Percentiles rank a stretch among this genome's conserved stretches.
phyloP scores from a whole-genome alignment of 768 basidiomycete genomes.

The Pleurotus platypus region DNA sequence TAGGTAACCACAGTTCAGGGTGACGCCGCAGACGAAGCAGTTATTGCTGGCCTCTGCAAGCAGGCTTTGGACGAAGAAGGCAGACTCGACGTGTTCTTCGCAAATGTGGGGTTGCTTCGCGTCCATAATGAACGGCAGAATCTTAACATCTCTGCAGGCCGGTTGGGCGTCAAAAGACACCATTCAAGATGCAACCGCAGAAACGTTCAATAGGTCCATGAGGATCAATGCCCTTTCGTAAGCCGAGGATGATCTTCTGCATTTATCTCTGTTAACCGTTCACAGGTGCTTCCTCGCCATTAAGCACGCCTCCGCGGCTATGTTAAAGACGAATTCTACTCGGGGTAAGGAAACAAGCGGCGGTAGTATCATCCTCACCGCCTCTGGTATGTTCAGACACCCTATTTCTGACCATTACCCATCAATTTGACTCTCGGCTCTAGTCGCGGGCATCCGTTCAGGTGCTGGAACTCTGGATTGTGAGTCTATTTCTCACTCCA shows the following conservation, averaged over 20 bases:
- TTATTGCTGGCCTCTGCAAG: constrained; percentile 66
- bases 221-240: constrained; percentile 68
- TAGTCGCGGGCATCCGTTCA: constrained; percentile 79
- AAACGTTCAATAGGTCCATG: constrained; percentile 73
- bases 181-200: constrained; percentile 53
- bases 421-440: background rate
- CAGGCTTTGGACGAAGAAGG: constrained; percentile 79
- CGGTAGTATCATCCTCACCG: constrained; percentile 86
- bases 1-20: constrained; percentile 77
- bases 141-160: constrained; percentile 43
- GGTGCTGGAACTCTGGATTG: constrained; percentile 83
- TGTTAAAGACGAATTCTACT: constrained; percentile 64
- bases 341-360: constrained; percentile 66
- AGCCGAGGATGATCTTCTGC: constrained; percentile 12
- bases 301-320: constrained; percentile 81
- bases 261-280: background rate
- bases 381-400: constrained; percentile 54
- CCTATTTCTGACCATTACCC: background rate
- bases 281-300: constrained; percentile 84
- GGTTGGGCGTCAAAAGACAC: constrained; percentile 47
- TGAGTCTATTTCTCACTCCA: constrained; percentile 31
- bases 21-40: constrained; percentile 78
- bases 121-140: background rate
- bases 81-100: constrained; percentile 89
- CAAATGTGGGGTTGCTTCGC: constrained; percentile 60